Percentiles rank a stretch among this genome's conserved stretches.
Conservation (phyloP, 192 early-diverging fungal genomes). For the Entomortierella chlamydospora region DNA sequence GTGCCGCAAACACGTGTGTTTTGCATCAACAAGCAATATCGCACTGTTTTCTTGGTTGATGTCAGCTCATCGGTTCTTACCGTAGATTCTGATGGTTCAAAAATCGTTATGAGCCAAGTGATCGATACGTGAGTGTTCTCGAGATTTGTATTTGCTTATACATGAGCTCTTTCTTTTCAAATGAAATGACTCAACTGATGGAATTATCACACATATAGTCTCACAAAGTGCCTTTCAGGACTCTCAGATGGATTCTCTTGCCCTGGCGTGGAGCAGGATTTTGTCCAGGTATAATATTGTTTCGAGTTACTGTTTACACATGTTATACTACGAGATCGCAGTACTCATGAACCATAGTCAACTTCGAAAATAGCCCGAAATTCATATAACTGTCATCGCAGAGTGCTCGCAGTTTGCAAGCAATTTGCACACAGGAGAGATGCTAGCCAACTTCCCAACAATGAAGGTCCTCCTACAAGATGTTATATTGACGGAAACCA, state of each 20-base stretch:
- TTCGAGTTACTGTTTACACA: not conserved
- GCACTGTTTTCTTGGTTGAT: constrained; percentile 78
- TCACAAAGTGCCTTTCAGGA: constrained; percentile 45
- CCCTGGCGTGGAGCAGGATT: constrained; percentile 32
- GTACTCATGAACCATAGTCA: too few species aligned
- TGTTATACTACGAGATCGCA: too few species aligned
- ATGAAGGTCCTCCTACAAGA: constrained; percentile 67
- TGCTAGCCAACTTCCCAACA: constrained; percentile 68
- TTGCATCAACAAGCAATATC: constrained; percentile 65
- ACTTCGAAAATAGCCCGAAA: constrained; percentile 33
- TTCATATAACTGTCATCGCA: constrained; percentile 67
- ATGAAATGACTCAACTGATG: not conserved
- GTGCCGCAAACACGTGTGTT: constrained; percentile 77
- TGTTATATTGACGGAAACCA: constrained; percentile 53
- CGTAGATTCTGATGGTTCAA: constrained; percentile 55
- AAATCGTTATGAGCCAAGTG: constrained; percentile 62
- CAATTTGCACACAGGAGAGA: constrained; percentile 66
- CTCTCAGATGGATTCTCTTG: constrained; percentile 49
- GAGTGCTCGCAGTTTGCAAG: constrained; percentile 73
- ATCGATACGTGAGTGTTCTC: constrained; percentile 58
- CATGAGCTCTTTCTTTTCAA: too few species aligned
- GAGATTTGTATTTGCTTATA: not conserved
- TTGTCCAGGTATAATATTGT: constrained; percentile 31
- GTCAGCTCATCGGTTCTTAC: constrained; percentile 75
- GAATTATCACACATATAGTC: constrained; percentile 14